Conservation (phyloP, 2,329 filamentous ascomycete genomes). For the Aphanocladium album region DNA sequence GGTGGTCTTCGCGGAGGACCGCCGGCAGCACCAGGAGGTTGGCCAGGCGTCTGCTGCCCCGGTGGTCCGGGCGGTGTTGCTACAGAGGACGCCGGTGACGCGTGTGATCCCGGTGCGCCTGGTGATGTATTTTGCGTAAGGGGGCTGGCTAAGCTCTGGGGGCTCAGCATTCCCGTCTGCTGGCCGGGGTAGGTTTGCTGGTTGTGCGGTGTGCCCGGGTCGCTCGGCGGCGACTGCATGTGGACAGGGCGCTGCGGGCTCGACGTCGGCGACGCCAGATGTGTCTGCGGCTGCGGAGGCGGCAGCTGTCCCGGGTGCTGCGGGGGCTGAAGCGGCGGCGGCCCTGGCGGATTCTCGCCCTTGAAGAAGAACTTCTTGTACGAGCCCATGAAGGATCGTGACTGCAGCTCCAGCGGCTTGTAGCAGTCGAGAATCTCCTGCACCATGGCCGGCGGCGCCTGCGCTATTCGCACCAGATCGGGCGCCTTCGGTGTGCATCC, state of each 20-base stretch:
- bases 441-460: slow-evolving; percentile 31
- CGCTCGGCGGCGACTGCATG: background rate
- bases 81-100: slow-evolving; percentile 4
- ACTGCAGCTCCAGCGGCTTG: slow-evolving; percentile 34
- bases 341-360: slow-evolving; percentile 11
- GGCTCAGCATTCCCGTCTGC: slow-evolving; percentile 26
- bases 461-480: slow-evolving; percentile 32
- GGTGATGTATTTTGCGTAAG: background rate
- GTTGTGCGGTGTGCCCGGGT: slow-evolving; percentile 1
- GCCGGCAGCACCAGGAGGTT: slow-evolving; percentile 14
- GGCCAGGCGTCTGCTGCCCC: slow-evolving; percentile 1
- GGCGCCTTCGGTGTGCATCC: slow-evolving; percentile 31
- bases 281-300: background rate
- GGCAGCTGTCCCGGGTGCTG: background rate
- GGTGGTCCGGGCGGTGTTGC: slow-evolving; percentile 9
- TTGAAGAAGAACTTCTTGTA: slow-evolving; percentile 32
- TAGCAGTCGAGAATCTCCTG: slow-evolving; percentile 36
- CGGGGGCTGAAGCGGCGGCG: slow-evolving; percentile 5
- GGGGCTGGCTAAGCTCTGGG: slow-evolving; percentile 30
- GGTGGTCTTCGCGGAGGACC: slow-evolving; percentile 20
- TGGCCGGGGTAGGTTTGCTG: background rate
- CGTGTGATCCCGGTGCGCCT: background rate
- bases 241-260: background rate
- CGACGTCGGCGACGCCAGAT: background rate
- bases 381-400: slow-evolving; percentile 34